Conservation (phyloP, 306 rosid genomes). For the Trifolium dubium region DNA sequence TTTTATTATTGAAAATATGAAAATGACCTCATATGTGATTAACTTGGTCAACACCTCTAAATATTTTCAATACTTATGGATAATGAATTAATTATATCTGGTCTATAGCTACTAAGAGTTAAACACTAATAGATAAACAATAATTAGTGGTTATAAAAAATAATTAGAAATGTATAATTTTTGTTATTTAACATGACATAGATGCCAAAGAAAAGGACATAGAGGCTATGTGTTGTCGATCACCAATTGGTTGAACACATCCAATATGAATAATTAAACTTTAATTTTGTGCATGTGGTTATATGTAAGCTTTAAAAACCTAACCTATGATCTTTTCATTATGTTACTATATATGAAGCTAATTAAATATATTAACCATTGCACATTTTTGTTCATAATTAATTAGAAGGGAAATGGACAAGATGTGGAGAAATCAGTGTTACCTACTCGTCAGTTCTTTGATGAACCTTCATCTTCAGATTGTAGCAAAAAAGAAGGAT, state of each 20-base stretch:
- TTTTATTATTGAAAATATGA: neutral
- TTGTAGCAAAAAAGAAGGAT: slow-evolving; percentile 31
- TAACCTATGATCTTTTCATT: neutral
- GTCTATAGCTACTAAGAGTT: neutral
- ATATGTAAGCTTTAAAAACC: too few species aligned
- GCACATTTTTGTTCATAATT: neutral
- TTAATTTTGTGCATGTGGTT: neutral
- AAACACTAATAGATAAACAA: slow-evolving; percentile 20
- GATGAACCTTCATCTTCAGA: slow-evolving; percentile 39
- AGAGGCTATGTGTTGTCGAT: neutral
- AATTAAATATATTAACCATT: neutral
- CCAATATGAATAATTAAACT: neutral
- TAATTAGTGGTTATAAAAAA: neutral
- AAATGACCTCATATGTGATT: neutral
- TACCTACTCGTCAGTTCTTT: slow-evolving; percentile 41
- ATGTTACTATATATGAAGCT: neutral
- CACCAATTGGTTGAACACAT: neutral
- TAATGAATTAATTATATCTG: neutral
- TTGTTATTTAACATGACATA: slow-evolving; percentile 4
- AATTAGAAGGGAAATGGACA: slow-evolving; percentile 26
- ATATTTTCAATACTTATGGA: neutral
- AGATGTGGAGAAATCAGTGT: slow-evolving; percentile 32
- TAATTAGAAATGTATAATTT: neutral
- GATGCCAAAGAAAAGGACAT: neutral
- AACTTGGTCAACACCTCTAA: slow-evolving; percentile 34